These are phyloP conservation scores for Linnemannia hyalina DNA, from an alignment of 192 early-diverging fungal genomes.

Conservation along the genomic window DNA sequence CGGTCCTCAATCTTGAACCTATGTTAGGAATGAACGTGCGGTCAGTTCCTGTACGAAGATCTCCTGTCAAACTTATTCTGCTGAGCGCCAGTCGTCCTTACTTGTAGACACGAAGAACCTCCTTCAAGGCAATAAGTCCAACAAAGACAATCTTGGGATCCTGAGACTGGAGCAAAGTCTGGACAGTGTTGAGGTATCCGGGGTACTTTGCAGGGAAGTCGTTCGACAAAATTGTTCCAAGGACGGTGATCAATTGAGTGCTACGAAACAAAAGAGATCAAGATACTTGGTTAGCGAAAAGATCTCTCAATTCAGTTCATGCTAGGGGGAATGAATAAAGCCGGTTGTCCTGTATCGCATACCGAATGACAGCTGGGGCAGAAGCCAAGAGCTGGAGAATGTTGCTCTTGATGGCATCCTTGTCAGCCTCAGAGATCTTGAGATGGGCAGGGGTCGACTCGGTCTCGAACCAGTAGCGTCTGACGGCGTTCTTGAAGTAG, in stretches of 20 bases:
- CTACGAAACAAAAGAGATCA: slow-evolving; percentile 23
- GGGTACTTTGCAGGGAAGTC: slow-evolving; percentile 91
- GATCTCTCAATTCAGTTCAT: not conserved
- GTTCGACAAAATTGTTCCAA: slow-evolving; percentile 79
- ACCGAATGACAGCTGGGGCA: slow-evolving; percentile 47
- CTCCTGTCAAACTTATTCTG: not conserved
- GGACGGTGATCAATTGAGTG: slow-evolving; percentile 82
- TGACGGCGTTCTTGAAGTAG: slow-evolving; percentile 56
- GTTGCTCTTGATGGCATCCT: slow-evolving; percentile 47
- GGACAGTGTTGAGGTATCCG: slow-evolving; percentile 76
- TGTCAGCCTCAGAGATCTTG: slow-evolving; percentile 48
- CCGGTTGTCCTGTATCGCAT: not conserved
- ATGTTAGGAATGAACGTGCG: not conserved
- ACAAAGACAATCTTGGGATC: slow-evolving; percentile 80
- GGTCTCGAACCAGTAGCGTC: slow-evolving; percentile 53
- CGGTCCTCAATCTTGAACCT: slow-evolving; percentile 75
- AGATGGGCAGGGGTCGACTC: slow-evolving; percentile 45
- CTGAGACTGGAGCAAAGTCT: slow-evolving; percentile 72
- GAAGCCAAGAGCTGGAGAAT: slow-evolving; percentile 51
- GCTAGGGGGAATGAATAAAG: not conserved
- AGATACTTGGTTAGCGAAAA: not conserved
- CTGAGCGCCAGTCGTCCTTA: slow-evolving; percentile 51
- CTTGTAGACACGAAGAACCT: slow-evolving; percentile 86
- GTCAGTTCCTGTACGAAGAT: not conserved
- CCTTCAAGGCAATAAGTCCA: slow-evolving; percentile 84